Conservation (phyloP, 1,284 basidiomycete species). For the Melampsora allii-populina region DNA sequence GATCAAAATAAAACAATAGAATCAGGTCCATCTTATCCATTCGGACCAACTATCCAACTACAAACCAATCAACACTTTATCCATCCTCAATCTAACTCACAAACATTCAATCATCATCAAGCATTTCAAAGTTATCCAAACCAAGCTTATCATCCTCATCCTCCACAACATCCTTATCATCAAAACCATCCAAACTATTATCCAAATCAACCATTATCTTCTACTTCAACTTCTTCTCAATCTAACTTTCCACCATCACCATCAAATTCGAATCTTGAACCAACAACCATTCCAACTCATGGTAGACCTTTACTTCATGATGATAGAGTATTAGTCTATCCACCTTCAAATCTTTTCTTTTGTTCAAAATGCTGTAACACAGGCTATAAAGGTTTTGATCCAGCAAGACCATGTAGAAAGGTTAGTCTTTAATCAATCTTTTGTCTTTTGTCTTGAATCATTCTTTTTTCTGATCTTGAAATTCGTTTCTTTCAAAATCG, state of each 20-base stretch:
- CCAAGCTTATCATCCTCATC: not conserved
- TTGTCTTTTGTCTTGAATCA: not conserved
- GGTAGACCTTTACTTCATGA: constrained; percentile 44
- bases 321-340: constrained; percentile 43
- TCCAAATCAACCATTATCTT: not conserved
- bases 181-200: not conserved
- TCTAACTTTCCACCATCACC: not conserved
- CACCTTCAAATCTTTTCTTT: constrained; percentile 9
- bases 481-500: not conserved
- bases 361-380: constrained; percentile 45
- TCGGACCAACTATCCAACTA: not conserved
- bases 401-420: constrained; percentile 44
- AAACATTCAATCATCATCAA: not conserved
- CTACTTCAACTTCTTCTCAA: not conserved
- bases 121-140: too few relatives aligned
- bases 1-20: not conserved
- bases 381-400: constrained; percentile 45
- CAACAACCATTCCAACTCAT: constrained; percentile 41
- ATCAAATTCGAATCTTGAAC: constrained; percentile 13
- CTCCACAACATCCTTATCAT: not conserved
- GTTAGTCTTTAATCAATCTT: not conserved
- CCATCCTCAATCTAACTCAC: not conserved
- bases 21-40: constrained; percentile 27
- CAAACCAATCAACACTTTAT: not conserved
- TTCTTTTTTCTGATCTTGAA: not conserved